Conservation (phyloP, 352 stramenopile species). For the Globisporangium nunn region DNA sequence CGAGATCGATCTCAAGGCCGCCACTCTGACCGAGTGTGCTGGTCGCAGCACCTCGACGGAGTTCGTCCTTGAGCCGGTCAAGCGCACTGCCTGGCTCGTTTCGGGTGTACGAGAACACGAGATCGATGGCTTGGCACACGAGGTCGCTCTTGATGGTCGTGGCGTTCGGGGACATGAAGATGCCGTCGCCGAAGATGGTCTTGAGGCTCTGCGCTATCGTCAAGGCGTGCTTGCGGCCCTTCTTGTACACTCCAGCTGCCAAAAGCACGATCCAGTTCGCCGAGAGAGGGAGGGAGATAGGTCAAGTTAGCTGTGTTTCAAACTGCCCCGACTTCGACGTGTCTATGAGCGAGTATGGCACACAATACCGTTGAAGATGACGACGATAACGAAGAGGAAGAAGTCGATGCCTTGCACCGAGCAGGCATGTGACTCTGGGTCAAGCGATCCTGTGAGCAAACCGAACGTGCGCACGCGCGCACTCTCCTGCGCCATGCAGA, state of each 20-base stretch:
- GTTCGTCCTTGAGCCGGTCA: conserved; percentile 51
- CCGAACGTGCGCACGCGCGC: conserved; percentile 61
- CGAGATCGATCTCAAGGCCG: conserved; percentile 56
- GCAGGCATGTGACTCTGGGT: conserved; percentile 70
- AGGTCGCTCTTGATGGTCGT: conserved; percentile 50
- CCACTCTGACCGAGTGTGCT: background rate
- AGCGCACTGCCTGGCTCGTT: conserved; percentile 34
- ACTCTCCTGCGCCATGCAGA: conserved; percentile 32
- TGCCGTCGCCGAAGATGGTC: conserved; percentile 58
- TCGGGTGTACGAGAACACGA: conserved; percentile 61
- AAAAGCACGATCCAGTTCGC: background rate
- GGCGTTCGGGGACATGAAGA: conserved; percentile 46
- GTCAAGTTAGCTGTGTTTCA: too few relatives aligned
- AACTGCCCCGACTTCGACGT: too few relatives aligned
- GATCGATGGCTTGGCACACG: conserved; percentile 58
- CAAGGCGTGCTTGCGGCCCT: conserved; percentile 55
- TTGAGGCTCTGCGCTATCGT: conserved; percentile 67
- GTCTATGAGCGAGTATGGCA: too few relatives aligned
- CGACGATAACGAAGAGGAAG: conserved; percentile 66
- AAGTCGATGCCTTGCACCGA: conserved; percentile 72
- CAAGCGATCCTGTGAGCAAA: conserved; percentile 57
- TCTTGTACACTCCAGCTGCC: conserved; percentile 60
- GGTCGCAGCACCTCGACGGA: conserved; percentile 8
- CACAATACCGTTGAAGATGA: conserved; percentile 64
- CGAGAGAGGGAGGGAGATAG: too few relatives aligned